These are phyloP conservation scores for Lecanicillium sp. DNA, from an alignment of 2,329 filamentous ascomycete species.

Conservation along the genomic window DNA sequence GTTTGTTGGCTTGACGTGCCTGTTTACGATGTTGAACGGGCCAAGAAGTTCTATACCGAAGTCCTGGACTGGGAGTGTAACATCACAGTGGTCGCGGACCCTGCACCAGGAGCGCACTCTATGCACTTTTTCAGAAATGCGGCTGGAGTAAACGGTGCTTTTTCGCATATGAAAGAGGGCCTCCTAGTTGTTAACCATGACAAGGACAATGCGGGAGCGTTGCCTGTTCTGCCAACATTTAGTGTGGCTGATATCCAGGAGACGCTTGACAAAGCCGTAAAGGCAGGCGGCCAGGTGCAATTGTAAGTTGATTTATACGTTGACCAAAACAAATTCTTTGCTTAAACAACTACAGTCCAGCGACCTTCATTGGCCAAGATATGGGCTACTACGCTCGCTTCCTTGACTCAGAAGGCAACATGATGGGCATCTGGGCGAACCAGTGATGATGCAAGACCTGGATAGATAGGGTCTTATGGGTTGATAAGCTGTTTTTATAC, in stretches of 20 bases:
- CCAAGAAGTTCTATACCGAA: slow-evolving; percentile 27
- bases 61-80: slow-evolving; percentile 25
- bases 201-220: slow-evolving; percentile 14
- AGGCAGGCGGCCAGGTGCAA: slow-evolving; percentile 23
- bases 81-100: slow-evolving; percentile 12
- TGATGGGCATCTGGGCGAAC: slow-evolving; percentile 24
- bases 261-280: slow-evolving; percentile 19
- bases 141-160: slow-evolving; percentile 23
- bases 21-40: slow-evolving; percentile 23
- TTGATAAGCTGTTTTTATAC: too few species aligned
- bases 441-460: background rate
- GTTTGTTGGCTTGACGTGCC: slow-evolving; percentile 32
- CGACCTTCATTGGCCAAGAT: slow-evolving; percentile 23
- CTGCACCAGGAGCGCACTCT: slow-evolving; percentile 16
- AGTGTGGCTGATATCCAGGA: slow-evolving; percentile 23
- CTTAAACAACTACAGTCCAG: slow-evolving; percentile 18
- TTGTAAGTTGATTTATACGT: slow-evolving; percentile 24
- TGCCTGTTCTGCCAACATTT: slow-evolving; percentile 25
- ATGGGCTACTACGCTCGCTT: slow-evolving; percentile 28
- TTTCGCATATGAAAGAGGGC: slow-evolving; percentile 23
- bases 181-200: slow-evolving; percentile 19
- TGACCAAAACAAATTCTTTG: background rate
- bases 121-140: slow-evolving; percentile 27
- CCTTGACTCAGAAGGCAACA: slow-evolving; percentile 29
- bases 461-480: background rate